A percentile compares a stretch with the other conserved stretches of the same genome.
phyloP scores from a whole-genome alignment of 495 filamentous ascomycete genomes.

The Tricharina praecox region DNA sequence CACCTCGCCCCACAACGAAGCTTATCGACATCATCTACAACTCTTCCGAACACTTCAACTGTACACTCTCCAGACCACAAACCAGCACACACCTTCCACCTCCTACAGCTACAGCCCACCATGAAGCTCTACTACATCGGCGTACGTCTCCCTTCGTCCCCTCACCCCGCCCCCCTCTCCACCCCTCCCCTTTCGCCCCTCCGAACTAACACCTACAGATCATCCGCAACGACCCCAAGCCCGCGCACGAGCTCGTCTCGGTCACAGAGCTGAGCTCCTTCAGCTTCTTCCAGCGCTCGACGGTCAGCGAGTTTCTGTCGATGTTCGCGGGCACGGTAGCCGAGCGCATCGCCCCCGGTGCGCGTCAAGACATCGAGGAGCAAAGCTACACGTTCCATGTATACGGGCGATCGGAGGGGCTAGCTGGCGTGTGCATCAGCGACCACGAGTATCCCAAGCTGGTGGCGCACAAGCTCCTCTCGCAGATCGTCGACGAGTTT shows the following conservation, averaged over 20 bases:
- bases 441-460: slow-evolving; percentile 79
- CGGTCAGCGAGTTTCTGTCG: slow-evolving; percentile 50
- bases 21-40: too few relatives aligned
- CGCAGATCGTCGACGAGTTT: slow-evolving; percentile 88
- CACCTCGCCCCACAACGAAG: too few relatives aligned
- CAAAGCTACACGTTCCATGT: slow-evolving; percentile 81
- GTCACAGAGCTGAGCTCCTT: slow-evolving; percentile 69
- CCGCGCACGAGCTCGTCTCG: slow-evolving; percentile 61
- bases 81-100: too few relatives aligned
- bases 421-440: slow-evolving; percentile 75
- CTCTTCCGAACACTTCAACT: too few relatives aligned
- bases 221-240: slow-evolving; percentile 62
- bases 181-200: slow-evolving; percentile 9
- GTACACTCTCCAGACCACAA: too few relatives aligned
- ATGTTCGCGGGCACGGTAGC: slow-evolving; percentile 55
- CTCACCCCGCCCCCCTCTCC: too few relatives aligned
- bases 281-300: slow-evolving; percentile 60
- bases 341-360: slow-evolving; percentile 66
- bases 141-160: slow-evolving; percentile 35
- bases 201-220: slow-evolving; percentile 36
- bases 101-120: too few relatives aligned
- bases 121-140: slow-evolving; percentile 96
- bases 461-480: slow-evolving; percentile 85
- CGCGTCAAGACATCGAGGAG: slow-evolving; percentile 82
- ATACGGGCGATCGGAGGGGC: slow-evolving; percentile 72